Evolutionary conservation across 2,329 filamentous ascomycete species (phyloP).

Genomic region (Phyllosticta citribraziliensis): DNA sequence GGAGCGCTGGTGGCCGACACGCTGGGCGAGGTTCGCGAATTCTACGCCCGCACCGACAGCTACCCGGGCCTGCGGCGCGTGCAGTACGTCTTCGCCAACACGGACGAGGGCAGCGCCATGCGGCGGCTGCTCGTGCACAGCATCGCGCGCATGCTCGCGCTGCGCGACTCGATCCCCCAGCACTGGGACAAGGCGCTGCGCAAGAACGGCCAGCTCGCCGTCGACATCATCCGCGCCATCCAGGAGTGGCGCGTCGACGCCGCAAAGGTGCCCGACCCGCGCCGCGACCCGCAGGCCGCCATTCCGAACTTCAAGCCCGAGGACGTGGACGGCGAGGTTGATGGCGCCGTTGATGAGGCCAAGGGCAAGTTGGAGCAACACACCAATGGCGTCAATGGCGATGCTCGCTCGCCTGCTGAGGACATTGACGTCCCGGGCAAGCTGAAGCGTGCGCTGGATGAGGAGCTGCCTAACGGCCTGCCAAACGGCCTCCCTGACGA

Average conservation of each 20-base stretch:
- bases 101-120: constrained; percentile 36
- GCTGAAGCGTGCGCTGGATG: constrained; percentile 17
- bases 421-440: constrained; percentile 12
- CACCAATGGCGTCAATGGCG: constrained; percentile 13
- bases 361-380: constrained; percentile 17
- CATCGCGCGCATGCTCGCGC: constrained; percentile 42
- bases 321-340: constrained; percentile 22
- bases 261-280: constrained; percentile 39
- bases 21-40: constrained; percentile 40
- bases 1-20: constrained; percentile 37
- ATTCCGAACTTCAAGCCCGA: constrained; percentile 16
- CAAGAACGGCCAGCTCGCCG: constrained; percentile 46
- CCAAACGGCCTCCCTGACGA: constrained; percentile 21
- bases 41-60: constrained; percentile 43
- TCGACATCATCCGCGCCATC: constrained; percentile 44
- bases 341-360: constrained; percentile 19
- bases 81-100: constrained; percentile 44
- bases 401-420: constrained; percentile 8
- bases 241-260: constrained; percentile 45
- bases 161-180: constrained; percentile 38
- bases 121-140: constrained; percentile 39
- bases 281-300: constrained; percentile 34
- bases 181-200: constrained; percentile 47
- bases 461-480: constrained; percentile 19
- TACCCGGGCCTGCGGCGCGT: constrained; percentile 45